Conservation (phyloP, 768 basidiomycete species). For the Chalciporus chontae region DNA sequence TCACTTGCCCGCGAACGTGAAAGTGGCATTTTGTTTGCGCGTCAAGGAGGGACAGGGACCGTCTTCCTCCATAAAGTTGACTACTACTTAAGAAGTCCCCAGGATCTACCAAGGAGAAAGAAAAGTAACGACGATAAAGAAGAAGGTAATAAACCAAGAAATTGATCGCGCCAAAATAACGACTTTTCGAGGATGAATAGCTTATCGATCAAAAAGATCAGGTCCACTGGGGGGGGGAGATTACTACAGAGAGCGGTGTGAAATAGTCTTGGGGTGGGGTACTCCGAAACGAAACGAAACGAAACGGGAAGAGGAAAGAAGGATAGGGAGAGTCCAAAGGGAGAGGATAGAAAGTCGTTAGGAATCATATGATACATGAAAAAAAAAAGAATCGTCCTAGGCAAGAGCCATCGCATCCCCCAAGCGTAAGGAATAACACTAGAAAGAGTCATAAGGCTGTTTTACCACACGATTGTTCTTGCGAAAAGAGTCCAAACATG, state of each 20-base stretch:
- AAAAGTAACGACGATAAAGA: neutral
- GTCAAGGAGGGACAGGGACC: neutral
- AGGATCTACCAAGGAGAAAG: neutral
- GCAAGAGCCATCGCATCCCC: constrained; percentile 9
- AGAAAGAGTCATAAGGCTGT: neutral
- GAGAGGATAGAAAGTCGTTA: constrained; percentile 11
- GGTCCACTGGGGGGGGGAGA: neutral
- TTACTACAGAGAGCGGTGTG: constrained; percentile 1
- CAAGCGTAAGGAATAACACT: constrained; percentile 3
- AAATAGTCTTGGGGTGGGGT: neutral
- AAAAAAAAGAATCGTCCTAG: neutral
- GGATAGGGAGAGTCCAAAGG: neutral
- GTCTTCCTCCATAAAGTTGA: neutral
- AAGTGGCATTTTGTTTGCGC: neutral
- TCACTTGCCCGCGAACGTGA: neutral
- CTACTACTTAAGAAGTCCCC: neutral
- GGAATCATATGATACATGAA: constrained; percentile 9
- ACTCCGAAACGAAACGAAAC: neutral
- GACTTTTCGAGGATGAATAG: neutral
- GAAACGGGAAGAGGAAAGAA: constrained; percentile 5
- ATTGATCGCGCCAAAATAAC: neutral
- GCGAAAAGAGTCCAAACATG: constrained; percentile 4
- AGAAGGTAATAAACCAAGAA: neutral
- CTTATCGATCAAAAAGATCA: neutral
- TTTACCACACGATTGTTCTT: constrained; percentile 1